These are phyloP conservation scores for Schoenoplectus triqueter DNA, from an alignment of 202 grass and related monocot genomes.

Conservation along the genomic window DNA sequence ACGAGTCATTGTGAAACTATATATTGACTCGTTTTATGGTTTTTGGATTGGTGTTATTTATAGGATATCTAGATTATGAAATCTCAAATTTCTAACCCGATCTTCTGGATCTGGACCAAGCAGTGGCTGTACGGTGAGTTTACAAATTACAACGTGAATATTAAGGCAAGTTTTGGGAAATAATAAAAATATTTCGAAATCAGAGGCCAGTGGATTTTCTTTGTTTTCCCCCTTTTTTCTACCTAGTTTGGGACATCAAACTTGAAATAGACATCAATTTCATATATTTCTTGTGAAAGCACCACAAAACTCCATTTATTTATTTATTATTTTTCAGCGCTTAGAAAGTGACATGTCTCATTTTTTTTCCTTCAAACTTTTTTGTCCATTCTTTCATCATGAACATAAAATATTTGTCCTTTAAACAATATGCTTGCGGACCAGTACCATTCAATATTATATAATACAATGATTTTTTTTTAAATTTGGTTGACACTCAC, in stretches of 20 bases:
- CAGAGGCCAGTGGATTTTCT: no score
- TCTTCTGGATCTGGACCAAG: background rate
- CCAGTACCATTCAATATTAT: no score
- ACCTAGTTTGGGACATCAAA: background rate
- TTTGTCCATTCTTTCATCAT: background rate
- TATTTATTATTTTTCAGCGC: background rate
- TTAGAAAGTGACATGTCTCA: background rate
- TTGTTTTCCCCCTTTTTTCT: no score
- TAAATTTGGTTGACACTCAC: background rate
- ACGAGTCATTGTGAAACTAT: background rate
- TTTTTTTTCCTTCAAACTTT: constrained; percentile 20
- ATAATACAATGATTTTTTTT: background rate
- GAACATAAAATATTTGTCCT: background rate
- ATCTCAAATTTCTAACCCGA: constrained; percentile 35
- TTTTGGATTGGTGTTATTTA: rapidly evolving
- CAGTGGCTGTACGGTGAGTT: constrained; percentile 1
- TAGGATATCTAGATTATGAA: background rate
- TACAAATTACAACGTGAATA: constrained; percentile 12
- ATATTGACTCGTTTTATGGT: background rate
- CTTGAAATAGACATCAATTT: no score
- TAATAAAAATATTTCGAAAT: no score
- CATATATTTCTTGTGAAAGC: no score
- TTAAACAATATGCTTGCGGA: background rate
- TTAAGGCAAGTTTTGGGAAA: background rate
- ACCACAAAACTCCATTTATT: background rate